Percentiles rank a stretch among this genome's conserved stretches.
Evolutionary conservation across 2,329 filamentous ascomycete species (phyloP).

Genomic region (Colletotrichum simmondsii): DNA sequence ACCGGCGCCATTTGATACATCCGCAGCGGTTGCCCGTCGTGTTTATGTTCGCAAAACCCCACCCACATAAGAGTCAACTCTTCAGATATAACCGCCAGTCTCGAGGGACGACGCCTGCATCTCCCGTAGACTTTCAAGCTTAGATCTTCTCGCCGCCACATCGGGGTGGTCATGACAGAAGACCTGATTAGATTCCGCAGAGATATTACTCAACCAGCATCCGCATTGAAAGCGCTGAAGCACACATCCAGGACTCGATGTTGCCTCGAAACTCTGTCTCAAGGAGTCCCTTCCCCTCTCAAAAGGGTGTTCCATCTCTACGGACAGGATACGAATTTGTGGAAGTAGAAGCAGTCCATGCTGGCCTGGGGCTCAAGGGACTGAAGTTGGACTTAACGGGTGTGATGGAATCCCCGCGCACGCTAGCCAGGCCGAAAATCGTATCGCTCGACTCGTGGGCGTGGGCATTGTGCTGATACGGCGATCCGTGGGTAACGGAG

Average conservation of each 20-base stretch:
- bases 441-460: constrained; percentile 17
- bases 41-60: too few species aligned
- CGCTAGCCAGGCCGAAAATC: constrained; percentile 25
- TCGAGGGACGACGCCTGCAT: neutral
- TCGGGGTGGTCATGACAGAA: neutral
- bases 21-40: neutral
- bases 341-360: neutral
- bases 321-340: neutral
- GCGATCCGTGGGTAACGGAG: neutral
- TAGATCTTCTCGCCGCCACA: neutral
- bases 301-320: neutral
- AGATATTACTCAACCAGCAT: neutral
- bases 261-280: neutral
- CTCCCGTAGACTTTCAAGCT: neutral
- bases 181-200: neutral
- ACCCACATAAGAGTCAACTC: too few species aligned
- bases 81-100: too few species aligned
- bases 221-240: neutral
- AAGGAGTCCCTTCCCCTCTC: neutral
- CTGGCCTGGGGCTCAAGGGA: neutral
- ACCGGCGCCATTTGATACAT: neutral
- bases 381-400: constrained; percentile 6
- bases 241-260: neutral
- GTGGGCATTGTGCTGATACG: constrained; percentile 9
- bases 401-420: constrained; percentile 14